These are phyloP conservation scores for Daldinia sp. DNA, from an alignment of 2,329 filamentous ascomycete species.

Conservation along the genomic window DNA sequence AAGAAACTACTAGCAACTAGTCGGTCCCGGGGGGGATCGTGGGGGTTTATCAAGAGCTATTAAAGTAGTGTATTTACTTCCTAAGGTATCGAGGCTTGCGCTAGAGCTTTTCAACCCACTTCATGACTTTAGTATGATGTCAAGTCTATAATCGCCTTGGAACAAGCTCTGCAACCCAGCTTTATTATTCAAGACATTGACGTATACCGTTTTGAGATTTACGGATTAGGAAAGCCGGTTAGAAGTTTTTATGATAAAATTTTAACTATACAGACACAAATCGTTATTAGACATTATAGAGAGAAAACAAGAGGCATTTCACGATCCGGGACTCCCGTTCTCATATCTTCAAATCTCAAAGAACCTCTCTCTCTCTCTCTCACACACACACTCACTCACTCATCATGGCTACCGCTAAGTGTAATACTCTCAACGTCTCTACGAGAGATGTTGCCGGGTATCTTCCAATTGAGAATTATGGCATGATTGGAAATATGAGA, in stretches of 20 bases:
- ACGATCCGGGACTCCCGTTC: slow-evolving; percentile 6
- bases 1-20: not conserved
- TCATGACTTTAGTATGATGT: slow-evolving; percentile 35
- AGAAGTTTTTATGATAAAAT: not conserved
- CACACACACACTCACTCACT: not conserved
- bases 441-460: slow-evolving; percentile 57
- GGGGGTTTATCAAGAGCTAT: not conserved
- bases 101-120: slow-evolving; percentile 15
- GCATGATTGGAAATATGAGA: slow-evolving; percentile 83
- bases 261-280: slow-evolving; percentile 2
- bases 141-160: slow-evolving; percentile 26
- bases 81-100: not conserved
- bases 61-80: not conserved
- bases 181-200: slow-evolving; percentile 13
- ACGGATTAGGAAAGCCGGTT: slow-evolving; percentile 1
- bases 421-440: slow-evolving; percentile 45
- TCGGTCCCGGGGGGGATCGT: not conserved
- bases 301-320: slow-evolving; percentile 11
- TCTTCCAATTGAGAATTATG: slow-evolving; percentile 79
- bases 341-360: slow-evolving; percentile 1
- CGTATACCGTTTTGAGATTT: slow-evolving; percentile 12
- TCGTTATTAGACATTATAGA: slow-evolving; percentile 13
- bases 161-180: slow-evolving; percentile 19
- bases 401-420: slow-evolving; percentile 42
- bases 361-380: not conserved